These are phyloP conservation scores for Acanthamoeba quina DNA, from an alignment of 208 protist species.

Conservation along the genomic window DNA sequence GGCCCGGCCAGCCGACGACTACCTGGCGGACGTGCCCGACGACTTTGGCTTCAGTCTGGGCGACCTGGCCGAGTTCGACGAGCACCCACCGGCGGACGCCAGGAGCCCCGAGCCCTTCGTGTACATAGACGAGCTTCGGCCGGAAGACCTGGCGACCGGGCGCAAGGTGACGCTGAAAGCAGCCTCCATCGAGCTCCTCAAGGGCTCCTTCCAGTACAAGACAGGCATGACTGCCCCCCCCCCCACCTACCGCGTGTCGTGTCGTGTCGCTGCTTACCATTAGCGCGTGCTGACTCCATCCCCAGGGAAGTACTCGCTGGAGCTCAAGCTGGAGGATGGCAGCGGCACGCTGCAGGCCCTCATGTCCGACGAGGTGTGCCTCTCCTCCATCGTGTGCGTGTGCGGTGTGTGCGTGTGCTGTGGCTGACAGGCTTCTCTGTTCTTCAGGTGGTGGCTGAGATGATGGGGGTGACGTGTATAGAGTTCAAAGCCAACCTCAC, in stretches of 20 bases:
- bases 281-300: neutral
- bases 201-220: constrained; percentile 68
- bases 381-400: neutral
- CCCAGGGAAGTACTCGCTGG: constrained; percentile 46
- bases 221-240: neutral
- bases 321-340: constrained; percentile 61
- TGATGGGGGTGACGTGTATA: neutral
- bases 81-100: neutral
- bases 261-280: neutral
- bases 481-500: constrained; percentile 41
- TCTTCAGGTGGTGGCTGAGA: constrained; percentile 24
- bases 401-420: too few relatives aligned
- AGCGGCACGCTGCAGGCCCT: constrained; percentile 45
- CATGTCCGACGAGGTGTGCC: constrained; percentile 41
- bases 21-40: neutral
- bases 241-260: neutral
- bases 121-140: constrained; percentile 1
- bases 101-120: neutral
- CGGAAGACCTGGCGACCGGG: neutral
- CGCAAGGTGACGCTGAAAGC: constrained; percentile 37
- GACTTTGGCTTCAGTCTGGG: constrained; percentile 40
- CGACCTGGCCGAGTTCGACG: constrained; percentile 31
- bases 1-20: neutral
- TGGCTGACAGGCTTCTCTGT: neutral
- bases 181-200: constrained; percentile 50